Evolutionary conservation across 192 early-diverging fungal genomes (phyloP).

Genomic region (Rhizoclosmatium sp.): DNA sequence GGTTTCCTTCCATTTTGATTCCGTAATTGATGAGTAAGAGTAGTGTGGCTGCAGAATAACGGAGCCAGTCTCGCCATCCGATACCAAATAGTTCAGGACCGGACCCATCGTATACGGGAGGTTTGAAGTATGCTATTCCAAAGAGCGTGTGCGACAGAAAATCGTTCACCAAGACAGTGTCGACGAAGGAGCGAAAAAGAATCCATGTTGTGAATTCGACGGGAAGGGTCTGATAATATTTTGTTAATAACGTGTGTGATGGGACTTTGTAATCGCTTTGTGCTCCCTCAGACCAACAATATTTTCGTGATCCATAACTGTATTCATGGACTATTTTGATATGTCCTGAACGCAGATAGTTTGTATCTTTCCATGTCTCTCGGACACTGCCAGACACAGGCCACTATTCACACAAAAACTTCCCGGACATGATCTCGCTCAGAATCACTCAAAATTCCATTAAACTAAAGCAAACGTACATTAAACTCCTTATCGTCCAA

Average conservation of each 20-base stretch:
- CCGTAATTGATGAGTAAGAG: slow-evolving; percentile 92
- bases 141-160: slow-evolving; percentile 86
- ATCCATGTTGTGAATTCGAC: slow-evolving; percentile 98
- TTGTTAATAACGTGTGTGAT: no score
- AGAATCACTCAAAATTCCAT: no score
- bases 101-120: slow-evolving; percentile 50
- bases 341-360: no score
- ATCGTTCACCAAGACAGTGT: slow-evolving; percentile 93
- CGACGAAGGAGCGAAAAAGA: slow-evolving; percentile 91
- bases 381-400: no score
- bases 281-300: no score
- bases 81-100: slow-evolving; percentile 31
- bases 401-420: no score
- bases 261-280: no score
- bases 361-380: no score
- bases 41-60: slow-evolving; percentile 79
- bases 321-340: no score
- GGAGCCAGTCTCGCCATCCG: slow-evolving; percentile 61
- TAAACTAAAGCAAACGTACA: slow-evolving; percentile 48
- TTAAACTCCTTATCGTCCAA: slow-evolving; percentile 68
- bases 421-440: no score
- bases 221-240: slow-evolving; percentile 60
- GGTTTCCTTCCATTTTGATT: slow-evolving; percentile 95
- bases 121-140: slow-evolving; percentile 80
- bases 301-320: no score